Base-by-base conservation (phyloP, 805 yeast genomes). In the Candida ovalis region DNA sequence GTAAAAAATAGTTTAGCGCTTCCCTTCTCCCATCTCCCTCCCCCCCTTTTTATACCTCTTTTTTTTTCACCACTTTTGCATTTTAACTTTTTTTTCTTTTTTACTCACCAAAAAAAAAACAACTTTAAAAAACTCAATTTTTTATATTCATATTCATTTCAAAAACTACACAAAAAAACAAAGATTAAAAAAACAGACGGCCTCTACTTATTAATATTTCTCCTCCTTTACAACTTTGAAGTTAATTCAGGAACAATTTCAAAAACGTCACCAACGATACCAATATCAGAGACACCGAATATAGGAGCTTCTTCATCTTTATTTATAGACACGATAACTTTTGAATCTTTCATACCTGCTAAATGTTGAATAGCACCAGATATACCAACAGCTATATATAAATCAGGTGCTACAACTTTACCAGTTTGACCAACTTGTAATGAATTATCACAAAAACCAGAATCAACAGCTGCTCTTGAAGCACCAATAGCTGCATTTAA, bases 351-450 rank as follows among this genome's bases (percentile, higher is more conserved):
- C 97, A 92, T 92, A 55, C 99, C 99, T 1, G 99, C 99, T 61
- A 94, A 74, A 71, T 92, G 99, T 72, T 92, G 99, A 62, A 92
- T 92, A 28, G 99, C 99, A 53, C 99, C 99, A 19, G 96, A 86
- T 49, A 94, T 81, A 54, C 99, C 99, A 38, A 91, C 82, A 2
- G 97, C 98, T 41, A 94, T 70, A 66, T 94, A 94, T 53, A 91
- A 76, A 38, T 91, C 96, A 37, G 99, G 99, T 7, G 98, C 98
- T 30, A 94, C 95, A 46, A 91, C 91, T 68, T 94, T 94, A 59
- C 99, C 99, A 9, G 99, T 92, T 72, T 92, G 99, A 47, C 99
- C 99, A 52, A 92, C 91, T 71, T 92, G 99, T 59, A 92, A 77
- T 8, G 98, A 90, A 72, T 92, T 94, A 64, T 94, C 98, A 63